Evolutionary conservation across 305 asterid genomes (phyloP).

Genomic region (Plantago coronopus): DNA sequence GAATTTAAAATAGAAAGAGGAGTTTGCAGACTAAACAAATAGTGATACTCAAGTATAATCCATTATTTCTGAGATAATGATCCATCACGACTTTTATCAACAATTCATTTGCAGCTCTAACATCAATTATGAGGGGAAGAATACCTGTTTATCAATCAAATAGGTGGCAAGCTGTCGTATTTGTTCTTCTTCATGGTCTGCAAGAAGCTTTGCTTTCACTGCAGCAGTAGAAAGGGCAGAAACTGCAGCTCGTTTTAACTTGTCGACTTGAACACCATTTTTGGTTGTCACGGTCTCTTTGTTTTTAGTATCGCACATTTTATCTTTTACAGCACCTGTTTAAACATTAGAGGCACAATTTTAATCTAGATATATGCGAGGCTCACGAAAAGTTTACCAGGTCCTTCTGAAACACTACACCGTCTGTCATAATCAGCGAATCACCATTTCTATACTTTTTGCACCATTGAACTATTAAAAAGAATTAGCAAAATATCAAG

Average conservation of each 20-base stretch:
- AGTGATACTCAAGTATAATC: no score
- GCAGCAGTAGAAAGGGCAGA: constrained; percentile 94
- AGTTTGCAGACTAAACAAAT: no score
- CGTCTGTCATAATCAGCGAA: no score
- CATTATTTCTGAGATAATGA: neutral
- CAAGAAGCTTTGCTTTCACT: constrained; percentile 94
- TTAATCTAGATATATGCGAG: constrained; percentile 17
- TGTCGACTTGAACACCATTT: constrained; percentile 36
- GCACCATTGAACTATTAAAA: no score
- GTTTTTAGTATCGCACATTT: constrained; percentile 32
- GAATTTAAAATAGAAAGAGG: no score
- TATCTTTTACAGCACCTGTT: constrained; percentile 46
- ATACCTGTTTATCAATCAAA: constrained; percentile 85
- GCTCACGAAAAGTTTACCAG: constrained; percentile 8
- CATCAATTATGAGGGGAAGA: constrained; percentile 6
- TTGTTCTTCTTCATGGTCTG: constrained; percentile 83
- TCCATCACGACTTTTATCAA: constrained; percentile 5
- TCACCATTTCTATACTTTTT: no score
- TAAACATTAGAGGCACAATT: constrained; percentile 19
- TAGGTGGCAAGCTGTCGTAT: constrained; percentile 73
- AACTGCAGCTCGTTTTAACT: constrained; percentile 72
- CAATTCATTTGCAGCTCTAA: constrained; percentile 20
- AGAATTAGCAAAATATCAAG: neutral
- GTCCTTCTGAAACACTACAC: constrained; percentile 2
- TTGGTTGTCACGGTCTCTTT: constrained; percentile 33